These are phyloP conservation scores for Penicillium palitans DNA, from an alignment of 2,329 filamentous ascomycete genomes.

Conservation along the genomic window DNA sequence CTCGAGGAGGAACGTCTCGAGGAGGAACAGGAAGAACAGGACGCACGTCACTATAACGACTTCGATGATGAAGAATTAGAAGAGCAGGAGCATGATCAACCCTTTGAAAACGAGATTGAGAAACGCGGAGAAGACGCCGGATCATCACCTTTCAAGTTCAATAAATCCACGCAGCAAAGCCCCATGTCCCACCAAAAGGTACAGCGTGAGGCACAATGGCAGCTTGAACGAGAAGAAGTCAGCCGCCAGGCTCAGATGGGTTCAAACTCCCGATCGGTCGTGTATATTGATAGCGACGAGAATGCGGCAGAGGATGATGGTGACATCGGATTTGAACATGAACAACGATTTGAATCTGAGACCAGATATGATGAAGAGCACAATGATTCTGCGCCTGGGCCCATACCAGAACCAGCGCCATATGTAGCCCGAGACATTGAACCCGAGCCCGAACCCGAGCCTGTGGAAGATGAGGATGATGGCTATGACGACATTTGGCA, in stretches of 20 bases:
- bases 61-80: slow-evolving; percentile 9
- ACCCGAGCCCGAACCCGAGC: slow-evolving; percentile 16
- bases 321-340: slow-evolving; percentile 1
- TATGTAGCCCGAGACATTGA: background rate
- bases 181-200: background rate
- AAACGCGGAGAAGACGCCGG: background rate
- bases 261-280: slow-evolving; percentile 42
- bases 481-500: slow-evolving; percentile 52
- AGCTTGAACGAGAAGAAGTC: slow-evolving; percentile 47
- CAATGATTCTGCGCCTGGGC: slow-evolving; percentile 13
- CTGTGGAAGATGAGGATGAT: slow-evolving; percentile 31
- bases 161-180: background rate
- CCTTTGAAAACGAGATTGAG: slow-evolving; percentile 6
- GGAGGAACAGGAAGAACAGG: background rate
- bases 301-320: slow-evolving; percentile 18
- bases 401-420: background rate
- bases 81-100: slow-evolving; percentile 6
- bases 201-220: slow-evolving; percentile 45
- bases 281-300: slow-evolving; percentile 47
- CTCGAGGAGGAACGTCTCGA: slow-evolving; percentile 1
- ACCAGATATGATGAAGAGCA: slow-evolving; percentile 12
- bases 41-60: background rate
- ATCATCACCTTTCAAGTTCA: background rate
- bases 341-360: slow-evolving; percentile 7
- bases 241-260: slow-evolving; percentile 47